A percentile compares a stretch with the other conserved stretches of the same genome.
These are phyloP conservation scores for Trapa bicornis DNA, from an alignment of 345 rosid species.

Conservation along the genomic window DNA sequence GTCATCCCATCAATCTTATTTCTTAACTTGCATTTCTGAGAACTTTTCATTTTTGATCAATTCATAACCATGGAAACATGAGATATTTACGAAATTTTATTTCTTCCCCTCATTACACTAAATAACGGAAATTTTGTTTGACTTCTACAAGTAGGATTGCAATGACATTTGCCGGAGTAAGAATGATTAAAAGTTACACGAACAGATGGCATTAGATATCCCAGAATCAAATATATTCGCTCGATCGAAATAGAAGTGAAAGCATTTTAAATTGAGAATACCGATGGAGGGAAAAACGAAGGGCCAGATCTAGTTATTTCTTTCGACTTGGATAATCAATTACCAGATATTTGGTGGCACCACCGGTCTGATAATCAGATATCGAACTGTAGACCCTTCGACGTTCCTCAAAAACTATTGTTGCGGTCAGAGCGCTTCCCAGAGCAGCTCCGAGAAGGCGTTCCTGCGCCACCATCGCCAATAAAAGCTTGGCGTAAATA, in stretches of 20 bases:
- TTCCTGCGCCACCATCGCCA: constrained; percentile 25
- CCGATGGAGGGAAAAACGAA: neutral
- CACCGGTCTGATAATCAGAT: constrained; percentile 22
- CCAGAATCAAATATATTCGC: neutral
- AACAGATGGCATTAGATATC: neutral
- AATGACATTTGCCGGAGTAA: neutral
- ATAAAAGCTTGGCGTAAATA: neutral
- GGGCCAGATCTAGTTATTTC: neutral
- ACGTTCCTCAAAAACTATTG: constrained; percentile 59
- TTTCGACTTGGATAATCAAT: neutral
- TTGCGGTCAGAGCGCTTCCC: constrained; percentile 47
- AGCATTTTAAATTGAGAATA: neutral
- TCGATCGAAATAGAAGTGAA: neutral
- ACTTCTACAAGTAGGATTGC: neutral
- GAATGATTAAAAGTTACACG: neutral
- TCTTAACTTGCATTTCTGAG: neutral
- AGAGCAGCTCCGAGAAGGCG: constrained; percentile 71
- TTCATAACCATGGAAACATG: neutral
- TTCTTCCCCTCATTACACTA: neutral
- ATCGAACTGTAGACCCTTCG: constrained; percentile 48
- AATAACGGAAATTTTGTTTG: neutral
- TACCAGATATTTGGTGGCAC: constrained; percentile 42
- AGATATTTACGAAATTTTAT: neutral
- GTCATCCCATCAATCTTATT: neutral
- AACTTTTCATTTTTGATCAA: neutral